Conservation (phyloP, 163 green algal genomes). For the Prototheca cutis region DNA sequence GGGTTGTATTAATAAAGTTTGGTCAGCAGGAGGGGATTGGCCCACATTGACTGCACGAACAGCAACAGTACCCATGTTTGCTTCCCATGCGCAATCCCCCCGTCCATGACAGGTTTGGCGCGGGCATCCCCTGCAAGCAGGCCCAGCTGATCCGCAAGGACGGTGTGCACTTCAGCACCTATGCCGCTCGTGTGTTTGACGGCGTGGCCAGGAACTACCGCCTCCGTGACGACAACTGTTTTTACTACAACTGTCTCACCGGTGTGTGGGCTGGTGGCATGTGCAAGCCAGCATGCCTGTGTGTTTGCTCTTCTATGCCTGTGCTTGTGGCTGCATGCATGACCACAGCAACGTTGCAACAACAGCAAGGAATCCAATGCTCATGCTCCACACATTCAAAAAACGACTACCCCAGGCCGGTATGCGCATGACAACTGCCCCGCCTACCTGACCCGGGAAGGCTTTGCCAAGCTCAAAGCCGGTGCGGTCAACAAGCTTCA, state of each 20-base stretch:
- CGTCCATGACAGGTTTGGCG: slow-evolving; percentile 71
- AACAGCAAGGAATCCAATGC: no score
- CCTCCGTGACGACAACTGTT: slow-evolving; percentile 89
- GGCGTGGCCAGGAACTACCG: slow-evolving; percentile 71
- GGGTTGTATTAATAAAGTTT: no score
- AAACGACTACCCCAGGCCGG: slow-evolving; percentile 27
- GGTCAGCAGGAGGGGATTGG: no score
- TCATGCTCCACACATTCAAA: no score
- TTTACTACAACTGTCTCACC: slow-evolving; percentile 95
- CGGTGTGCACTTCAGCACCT: slow-evolving; percentile 24
- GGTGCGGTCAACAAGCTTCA: slow-evolving; percentile 53
- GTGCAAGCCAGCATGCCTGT: no score
- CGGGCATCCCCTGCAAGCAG: slow-evolving; percentile 80
- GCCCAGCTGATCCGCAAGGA: slow-evolving; percentile 64
- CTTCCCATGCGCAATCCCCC: no score
- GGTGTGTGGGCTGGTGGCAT: no score
- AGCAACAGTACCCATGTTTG: no score
- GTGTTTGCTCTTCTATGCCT: no score
- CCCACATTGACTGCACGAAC: no score
- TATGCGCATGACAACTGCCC: slow-evolving; percentile 91
- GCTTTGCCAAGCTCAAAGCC: slow-evolving; percentile 48
- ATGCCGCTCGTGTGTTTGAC: slow-evolving; percentile 67
- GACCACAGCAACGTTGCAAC: no score
- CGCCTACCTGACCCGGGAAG: slow-evolving; percentile 62
- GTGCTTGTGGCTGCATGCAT: no score